A percentile compares a stretch with the other conserved stretches of the same genome.
phyloP scores from a whole-genome alignment of 2,329 filamentous ascomycete species.

The Fonsecaea erecta region DNA sequence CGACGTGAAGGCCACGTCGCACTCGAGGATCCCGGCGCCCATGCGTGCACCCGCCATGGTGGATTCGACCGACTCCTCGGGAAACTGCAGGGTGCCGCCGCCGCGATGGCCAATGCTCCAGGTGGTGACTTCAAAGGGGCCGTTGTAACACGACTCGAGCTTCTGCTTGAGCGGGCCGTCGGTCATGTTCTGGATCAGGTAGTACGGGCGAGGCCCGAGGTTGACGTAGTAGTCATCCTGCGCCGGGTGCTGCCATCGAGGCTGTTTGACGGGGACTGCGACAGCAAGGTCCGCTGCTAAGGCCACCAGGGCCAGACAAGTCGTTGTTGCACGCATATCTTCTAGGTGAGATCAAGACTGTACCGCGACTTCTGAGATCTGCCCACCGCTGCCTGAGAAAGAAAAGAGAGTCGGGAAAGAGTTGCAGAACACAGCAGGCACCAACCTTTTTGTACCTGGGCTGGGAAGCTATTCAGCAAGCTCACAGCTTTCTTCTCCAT shows the following conservation, averaged over 20 bases:
- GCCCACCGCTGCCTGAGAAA: constrained; percentile 4
- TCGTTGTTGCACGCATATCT: constrained; percentile 24
- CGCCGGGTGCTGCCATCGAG: constrained; percentile 12
- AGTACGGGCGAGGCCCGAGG: constrained; percentile 68
- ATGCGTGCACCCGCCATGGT: constrained; percentile 67
- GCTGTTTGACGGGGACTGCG: constrained; percentile 20
- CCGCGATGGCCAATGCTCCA: constrained; percentile 66
- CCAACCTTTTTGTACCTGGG: constrained; percentile 19
- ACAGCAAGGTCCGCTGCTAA: constrained; percentile 18
- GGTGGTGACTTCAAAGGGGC: constrained; percentile 55
- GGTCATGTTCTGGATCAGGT: constrained; percentile 67
- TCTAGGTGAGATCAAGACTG: not conserved
- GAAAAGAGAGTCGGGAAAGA: constrained; percentile 6
- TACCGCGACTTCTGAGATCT: not conserved
- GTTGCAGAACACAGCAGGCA: not conserved
- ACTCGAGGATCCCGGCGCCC: constrained; percentile 70
- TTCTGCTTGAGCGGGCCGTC: constrained; percentile 63
- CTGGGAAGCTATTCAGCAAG: constrained; percentile 2
- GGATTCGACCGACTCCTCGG: constrained; percentile 66
- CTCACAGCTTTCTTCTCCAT: constrained; percentile 14
- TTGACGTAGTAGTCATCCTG: constrained; percentile 51
- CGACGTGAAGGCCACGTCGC: constrained; percentile 69
- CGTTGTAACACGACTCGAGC: constrained; percentile 63
- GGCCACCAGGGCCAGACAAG: constrained; percentile 26
- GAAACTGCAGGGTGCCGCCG: constrained; percentile 61